These are phyloP conservation scores for Rhizoclosmatium sp. DNA, from an alignment of 192 early-diverging fungal species.

Conservation along the genomic window DNA sequence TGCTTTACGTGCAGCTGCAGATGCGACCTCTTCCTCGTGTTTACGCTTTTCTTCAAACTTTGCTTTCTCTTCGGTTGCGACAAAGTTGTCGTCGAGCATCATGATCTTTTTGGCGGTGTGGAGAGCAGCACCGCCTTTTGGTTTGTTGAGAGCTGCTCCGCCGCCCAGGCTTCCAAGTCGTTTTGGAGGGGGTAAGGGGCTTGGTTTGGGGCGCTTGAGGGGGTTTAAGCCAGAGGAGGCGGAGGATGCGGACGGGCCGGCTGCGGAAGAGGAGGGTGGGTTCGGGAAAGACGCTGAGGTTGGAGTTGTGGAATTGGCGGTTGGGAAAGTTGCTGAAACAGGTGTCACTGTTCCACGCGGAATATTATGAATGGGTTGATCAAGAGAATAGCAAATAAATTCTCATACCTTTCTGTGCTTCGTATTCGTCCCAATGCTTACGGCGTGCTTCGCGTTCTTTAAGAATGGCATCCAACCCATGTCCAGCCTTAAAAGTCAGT, in stretches of 20 bases:
- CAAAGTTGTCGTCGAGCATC: slow-evolving; percentile 24
- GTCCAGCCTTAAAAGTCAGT: slow-evolving; percentile 9
- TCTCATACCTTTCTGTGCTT: slow-evolving; percentile 6
- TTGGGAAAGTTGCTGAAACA: slow-evolving; percentile 4
- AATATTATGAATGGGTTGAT: not conserved
- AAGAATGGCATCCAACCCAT: not conserved
- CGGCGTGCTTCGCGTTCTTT: not conserved
- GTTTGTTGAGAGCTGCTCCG: not conserved
- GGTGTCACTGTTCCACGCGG: not conserved
- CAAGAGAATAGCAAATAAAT: not conserved
- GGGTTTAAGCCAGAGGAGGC: not conserved
- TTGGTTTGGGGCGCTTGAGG: not conserved
- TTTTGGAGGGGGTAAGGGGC: not conserved
- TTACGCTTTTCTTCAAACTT: slow-evolving; percentile 22
- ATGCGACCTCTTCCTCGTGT: slow-evolving; percentile 25
- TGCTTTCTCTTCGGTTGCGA: slow-evolving; percentile 19
- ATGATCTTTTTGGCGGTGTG: slow-evolving; percentile 1
- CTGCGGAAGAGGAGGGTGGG: not conserved
- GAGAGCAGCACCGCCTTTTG: not conserved
- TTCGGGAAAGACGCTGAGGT: not conserved
- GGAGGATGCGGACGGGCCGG: not conserved
- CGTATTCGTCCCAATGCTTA: slow-evolving; percentile 20
- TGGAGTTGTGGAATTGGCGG: not conserved
- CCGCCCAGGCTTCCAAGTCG: not conserved
- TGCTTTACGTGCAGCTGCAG: slow-evolving; percentile 31